These are phyloP conservation scores for Chlorencoelia australis DNA, from an alignment of 2,329 filamentous ascomycete species.

Conservation along the genomic window DNA sequence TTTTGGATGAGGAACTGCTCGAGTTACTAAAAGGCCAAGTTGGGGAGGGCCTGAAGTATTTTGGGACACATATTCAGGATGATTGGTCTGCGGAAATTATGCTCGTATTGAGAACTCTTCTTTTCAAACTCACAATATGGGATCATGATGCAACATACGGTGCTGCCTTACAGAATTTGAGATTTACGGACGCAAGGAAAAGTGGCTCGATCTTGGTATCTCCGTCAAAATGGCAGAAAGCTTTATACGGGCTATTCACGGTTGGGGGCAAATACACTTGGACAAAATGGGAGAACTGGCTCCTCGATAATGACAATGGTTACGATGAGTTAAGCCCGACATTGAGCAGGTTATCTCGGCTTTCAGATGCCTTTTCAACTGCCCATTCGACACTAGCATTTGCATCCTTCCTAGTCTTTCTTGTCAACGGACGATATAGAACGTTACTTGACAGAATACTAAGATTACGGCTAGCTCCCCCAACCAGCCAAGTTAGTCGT, in stretches of 20 bases:
- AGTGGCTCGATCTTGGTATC: conserved; percentile 51
- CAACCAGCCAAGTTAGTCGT: conserved; percentile 73
- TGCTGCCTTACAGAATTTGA: conserved; percentile 81
- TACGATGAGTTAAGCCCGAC: conserved; percentile 50
- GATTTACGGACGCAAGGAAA: conserved; percentile 74
- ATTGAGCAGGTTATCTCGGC: conserved; percentile 48
- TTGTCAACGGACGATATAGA: conserved; percentile 82
- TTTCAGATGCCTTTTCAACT: conserved; percentile 61
- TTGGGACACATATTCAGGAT: conserved; percentile 67
- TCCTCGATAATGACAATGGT: conserved; percentile 66
- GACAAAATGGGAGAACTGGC: conserved; percentile 84
- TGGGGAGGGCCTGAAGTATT: conserved; percentile 78
- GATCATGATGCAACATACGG: conserved; percentile 94
- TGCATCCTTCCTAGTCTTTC: conserved; percentile 78
- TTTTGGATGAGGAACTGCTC: conserved; percentile 87
- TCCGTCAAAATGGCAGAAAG: conserved; percentile 76
- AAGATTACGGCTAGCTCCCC: conserved; percentile 74
- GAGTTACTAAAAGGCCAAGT: conserved; percentile 79
- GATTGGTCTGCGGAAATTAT: conserved; percentile 83
- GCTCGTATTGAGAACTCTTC: conserved; percentile 60
- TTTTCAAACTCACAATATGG: conserved; percentile 96
- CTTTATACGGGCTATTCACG: conserved; percentile 72
- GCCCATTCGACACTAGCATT: conserved; percentile 75
- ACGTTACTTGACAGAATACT: conserved; percentile 81
- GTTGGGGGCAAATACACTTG: conserved; percentile 84